A percentile compares a stretch with the other conserved stretches of the same genome.
Conservation (phyloP, 164 flowering plant genomes). For the Aristolochia fimbriata region DNA sequence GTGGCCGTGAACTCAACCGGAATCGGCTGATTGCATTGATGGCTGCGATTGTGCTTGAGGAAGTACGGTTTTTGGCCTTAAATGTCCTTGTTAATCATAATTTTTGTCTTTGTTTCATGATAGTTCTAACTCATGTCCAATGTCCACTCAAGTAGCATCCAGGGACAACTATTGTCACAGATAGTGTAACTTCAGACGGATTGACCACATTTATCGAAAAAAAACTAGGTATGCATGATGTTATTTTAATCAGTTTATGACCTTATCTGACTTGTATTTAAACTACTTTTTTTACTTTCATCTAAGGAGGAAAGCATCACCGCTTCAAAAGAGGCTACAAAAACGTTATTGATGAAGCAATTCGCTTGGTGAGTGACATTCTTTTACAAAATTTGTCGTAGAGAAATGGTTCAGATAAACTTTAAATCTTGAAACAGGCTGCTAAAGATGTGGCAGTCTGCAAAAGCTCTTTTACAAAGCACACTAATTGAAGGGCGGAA, state of each 20-base stretch:
- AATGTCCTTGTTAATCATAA: not conserved
- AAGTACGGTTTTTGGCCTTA: constrained; percentile 32
- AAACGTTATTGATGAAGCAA: constrained; percentile 96
- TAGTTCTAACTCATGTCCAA: not conserved
- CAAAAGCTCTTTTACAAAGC: not conserved
- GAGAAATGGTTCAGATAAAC: too few species aligned
- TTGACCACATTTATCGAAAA: constrained; percentile 82
- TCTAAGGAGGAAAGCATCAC: constrained; percentile 86
- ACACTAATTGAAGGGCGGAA: not conserved
- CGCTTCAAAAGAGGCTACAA: constrained; percentile 97
- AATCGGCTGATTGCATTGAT: constrained; percentile 89
- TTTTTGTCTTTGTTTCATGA: not conserved
- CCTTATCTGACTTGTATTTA: constrained; percentile 7
- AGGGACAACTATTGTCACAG: constrained; percentile 93
- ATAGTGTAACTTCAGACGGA: constrained; percentile 99
- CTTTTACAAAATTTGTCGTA: too few species aligned
- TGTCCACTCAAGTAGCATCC: constrained; percentile 57
- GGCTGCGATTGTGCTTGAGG: constrained; percentile 93
- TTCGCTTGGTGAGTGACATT: constrained; percentile 66
- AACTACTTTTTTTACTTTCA: constrained; percentile 1
- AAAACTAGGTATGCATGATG: constrained; percentile 60
- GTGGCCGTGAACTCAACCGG: constrained; percentile 81
- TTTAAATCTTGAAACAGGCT: too few species aligned
- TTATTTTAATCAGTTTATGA: not conserved
- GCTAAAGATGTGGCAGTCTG: too few species aligned